phyloP scores from a whole-genome alignment of 805 yeast species.

The Danielozyma ontarioensis region DNA sequence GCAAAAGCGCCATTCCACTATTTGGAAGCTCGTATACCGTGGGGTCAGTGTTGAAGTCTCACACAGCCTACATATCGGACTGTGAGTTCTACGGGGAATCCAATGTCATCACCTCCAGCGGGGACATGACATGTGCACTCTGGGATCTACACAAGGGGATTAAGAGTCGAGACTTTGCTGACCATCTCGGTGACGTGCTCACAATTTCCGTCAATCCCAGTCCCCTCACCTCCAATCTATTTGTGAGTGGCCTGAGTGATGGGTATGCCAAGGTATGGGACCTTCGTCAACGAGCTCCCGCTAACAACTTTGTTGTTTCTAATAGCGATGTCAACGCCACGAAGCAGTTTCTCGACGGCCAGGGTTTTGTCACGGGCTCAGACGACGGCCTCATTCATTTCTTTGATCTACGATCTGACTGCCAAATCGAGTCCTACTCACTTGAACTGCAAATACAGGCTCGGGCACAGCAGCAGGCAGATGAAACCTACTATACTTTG shows the following conservation, averaged over 20 bases:
- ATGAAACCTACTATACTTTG: neutral
- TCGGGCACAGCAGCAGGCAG: neutral
- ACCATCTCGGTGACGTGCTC: conserved; percentile 71
- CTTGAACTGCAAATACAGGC: conserved; percentile 10
- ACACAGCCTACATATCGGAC: conserved; percentile 75
- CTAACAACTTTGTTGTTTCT: conserved; percentile 49
- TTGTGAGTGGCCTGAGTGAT: conserved; percentile 65
- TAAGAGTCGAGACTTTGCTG: conserved; percentile 49
- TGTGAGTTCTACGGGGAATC: conserved; percentile 59
- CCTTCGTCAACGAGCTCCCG: conserved; percentile 32
- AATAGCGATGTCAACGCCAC: conserved; percentile 59
- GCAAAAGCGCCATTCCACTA: conserved; percentile 5
- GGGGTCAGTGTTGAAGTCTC: conserved; percentile 65
- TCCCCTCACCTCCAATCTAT: conserved; percentile 21
- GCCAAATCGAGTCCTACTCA: conserved; percentile 52
- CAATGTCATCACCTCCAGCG: conserved; percentile 64
- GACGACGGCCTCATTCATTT: conserved; percentile 72
- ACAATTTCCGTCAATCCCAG: conserved; percentile 12
- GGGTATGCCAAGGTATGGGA: conserved; percentile 49
- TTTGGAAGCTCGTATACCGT: conserved; percentile 20
- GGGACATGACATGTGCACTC: conserved; percentile 71
- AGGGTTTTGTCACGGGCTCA: conserved; percentile 67
- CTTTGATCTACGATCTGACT: conserved; percentile 74
- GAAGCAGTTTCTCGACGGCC: conserved; percentile 63
- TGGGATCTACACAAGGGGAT: conserved; percentile 75